Evolutionary conservation across 2,329 filamentous ascomycete genomes (phyloP), one percentile per base, ranked within the genome.

Genomic region (Huntiella moniliformis): DNA sequence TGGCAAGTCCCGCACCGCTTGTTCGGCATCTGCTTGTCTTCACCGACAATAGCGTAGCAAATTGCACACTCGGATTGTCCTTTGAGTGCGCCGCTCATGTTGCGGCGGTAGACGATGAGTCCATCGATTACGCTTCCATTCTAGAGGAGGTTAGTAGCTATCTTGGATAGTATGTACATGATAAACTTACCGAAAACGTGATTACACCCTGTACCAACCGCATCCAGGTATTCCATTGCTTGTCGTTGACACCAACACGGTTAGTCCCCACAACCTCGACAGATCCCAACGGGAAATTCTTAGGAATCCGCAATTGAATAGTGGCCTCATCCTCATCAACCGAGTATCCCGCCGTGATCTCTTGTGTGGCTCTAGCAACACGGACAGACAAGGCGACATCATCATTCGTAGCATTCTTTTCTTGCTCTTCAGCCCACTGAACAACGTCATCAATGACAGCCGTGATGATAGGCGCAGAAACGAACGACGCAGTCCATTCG

Each of bases 1-100:
- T 86, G 88, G 70, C 91, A 98, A 1, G 88, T 96, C 40, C 73
- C 69, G 60, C 91, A 98, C 46, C 75, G 71, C 69, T 96, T 96
- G 60, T 91, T 88, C 0, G 91, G 91, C 60, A 93, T 75, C 61
- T 82, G 81, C 67, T 83, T 83, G 60, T 95, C 87, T 5, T 74
- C 76, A 13, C 84, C 84, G 52, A 98, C 84, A 57, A 98, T 86
- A 50, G 79, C 86, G 65, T 96, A 96, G 67, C 88, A 96, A 58
- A 96, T 96, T 7, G 91, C 85, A 58, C 91, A 98, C 61, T 98
- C 91, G 15, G 74, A 82, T 62, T 96, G 87, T 33, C 87, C 91
- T 64, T 93, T 91, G 53, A 98, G 70, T 3, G 84, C 83, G 1
- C 85, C 84, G 11, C 79, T 74, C 10, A 98, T 79, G 59, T 96